phyloP scores from a whole-genome alignment of 2,329 filamentous ascomycete species.

The Alternaria longipes region DNA sequence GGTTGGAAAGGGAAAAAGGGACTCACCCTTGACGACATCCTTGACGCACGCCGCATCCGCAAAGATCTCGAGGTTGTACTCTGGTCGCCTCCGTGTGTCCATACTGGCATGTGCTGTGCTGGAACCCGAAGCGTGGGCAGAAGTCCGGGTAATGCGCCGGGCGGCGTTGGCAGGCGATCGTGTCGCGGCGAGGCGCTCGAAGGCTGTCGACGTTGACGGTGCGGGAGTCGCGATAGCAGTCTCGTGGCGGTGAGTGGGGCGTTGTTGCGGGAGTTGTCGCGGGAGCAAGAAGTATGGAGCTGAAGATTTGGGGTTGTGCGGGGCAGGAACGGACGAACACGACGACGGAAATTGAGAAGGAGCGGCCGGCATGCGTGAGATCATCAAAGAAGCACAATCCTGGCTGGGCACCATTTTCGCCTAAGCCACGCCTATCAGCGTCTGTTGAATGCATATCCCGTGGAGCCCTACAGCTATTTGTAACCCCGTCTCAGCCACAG shows the following conservation, averaged over 20 bases:
- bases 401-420: conserved; percentile 6
- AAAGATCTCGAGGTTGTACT: conserved; percentile 94
- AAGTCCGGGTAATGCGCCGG: conserved; percentile 22
- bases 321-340: conserved; percentile 25
- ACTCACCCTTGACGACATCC: conserved; percentile 88
- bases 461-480: conserved; percentile 21
- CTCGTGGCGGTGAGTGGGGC: conserved; percentile 1
- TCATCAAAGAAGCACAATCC: conserved; percentile 24
- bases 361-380: conserved; percentile 26
- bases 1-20: conserved; percentile 11
- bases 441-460: conserved; percentile 17
- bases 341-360: conserved; percentile 18
- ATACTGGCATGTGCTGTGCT: conserved; percentile 55
- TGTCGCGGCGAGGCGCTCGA: conserved; percentile 19
- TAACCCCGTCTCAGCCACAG: conserved; percentile 17
- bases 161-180: conserved; percentile 19
- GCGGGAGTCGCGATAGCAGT: background rate
- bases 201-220: background rate
- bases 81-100: conserved; percentile 75
- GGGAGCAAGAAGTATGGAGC: conserved; percentile 16
- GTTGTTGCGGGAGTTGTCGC: conserved; percentile 5
- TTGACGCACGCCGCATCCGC: conserved; percentile 88
- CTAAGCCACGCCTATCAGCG: conserved; percentile 24
- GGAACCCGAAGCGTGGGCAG: conserved; percentile 19
- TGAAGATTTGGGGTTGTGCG: conserved; percentile 24